Evolutionary conservation across 805 yeast genomes (phyloP).

Genomic region (Yarrowia sp.): DNA sequence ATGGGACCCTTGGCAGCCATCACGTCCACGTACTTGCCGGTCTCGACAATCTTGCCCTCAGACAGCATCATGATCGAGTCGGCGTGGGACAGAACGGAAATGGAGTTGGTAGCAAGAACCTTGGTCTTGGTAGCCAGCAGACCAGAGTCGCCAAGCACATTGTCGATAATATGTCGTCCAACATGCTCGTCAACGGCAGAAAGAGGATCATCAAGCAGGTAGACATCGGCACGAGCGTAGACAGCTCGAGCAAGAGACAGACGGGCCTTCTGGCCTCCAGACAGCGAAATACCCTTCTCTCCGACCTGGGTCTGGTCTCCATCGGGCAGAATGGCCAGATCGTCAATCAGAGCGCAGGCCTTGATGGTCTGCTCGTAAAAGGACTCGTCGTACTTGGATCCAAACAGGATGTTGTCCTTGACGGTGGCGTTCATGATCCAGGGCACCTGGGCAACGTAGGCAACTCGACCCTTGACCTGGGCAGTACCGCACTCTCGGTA

Average conservation of each 20-base stretch:
- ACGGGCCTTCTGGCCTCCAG: constrained; percentile 92
- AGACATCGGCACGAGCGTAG: constrained; percentile 70
- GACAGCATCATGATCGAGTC: constrained; percentile 70
- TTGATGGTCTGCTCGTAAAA: constrained; percentile 62
- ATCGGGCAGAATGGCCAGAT: constrained; percentile 69
- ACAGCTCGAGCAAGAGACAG: constrained; percentile 80
- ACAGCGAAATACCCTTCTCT: constrained; percentile 81
- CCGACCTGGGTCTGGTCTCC: constrained; percentile 85
- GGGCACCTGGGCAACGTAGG: constrained; percentile 89
- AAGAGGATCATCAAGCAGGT: constrained; percentile 77
- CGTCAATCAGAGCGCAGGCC: constrained; percentile 72
- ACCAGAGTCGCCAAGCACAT: constrained; percentile 83
- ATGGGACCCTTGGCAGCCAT: constrained; percentile 45
- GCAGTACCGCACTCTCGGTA: constrained; percentile 78
- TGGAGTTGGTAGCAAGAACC: constrained; percentile 84
- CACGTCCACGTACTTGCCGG: constrained; percentile 48
- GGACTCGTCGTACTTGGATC: constrained; percentile 58
- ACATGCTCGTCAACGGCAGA: constrained; percentile 89
- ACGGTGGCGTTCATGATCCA: constrained; percentile 98
- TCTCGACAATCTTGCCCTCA: constrained; percentile 54
- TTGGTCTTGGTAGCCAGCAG: constrained; percentile 75
- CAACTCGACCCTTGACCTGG: constrained; percentile 74
- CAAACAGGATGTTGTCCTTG: constrained; percentile 75
- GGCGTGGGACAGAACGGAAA: constrained; percentile 80
- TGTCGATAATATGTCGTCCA: constrained; percentile 76